A percentile compares a stretch with the other conserved stretches of the same genome.
These are phyloP conservation scores for Neonectria hederae DNA, from an alignment of 2,329 filamentous ascomycete genomes.

Conservation along the genomic window DNA sequence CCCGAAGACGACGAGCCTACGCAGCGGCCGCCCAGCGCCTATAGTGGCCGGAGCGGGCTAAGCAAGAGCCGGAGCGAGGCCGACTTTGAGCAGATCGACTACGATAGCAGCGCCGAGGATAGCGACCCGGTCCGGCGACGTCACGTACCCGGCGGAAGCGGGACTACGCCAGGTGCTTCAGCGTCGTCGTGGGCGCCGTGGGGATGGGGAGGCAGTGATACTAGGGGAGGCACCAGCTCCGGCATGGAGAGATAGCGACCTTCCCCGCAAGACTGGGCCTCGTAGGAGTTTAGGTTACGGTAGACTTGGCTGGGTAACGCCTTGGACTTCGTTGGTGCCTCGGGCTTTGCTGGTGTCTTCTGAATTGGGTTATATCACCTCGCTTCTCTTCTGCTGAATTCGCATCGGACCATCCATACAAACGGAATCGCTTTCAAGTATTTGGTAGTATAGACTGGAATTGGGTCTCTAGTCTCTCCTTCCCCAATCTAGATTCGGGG, in stretches of 20 bases:
- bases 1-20: slow-evolving; percentile 47
- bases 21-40: slow-evolving; percentile 58
- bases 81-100: slow-evolving; percentile 90
- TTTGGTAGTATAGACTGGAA: slow-evolving; percentile 18
- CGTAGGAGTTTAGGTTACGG: slow-evolving; percentile 44
- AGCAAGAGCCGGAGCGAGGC: slow-evolving; percentile 86
- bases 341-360: not conserved
- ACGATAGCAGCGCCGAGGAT: slow-evolving; percentile 72
- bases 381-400: not conserved
- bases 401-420: not conserved
- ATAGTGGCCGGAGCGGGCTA: slow-evolving; percentile 64
- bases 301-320: slow-evolving; percentile 32
- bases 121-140: slow-evolving; percentile 51
- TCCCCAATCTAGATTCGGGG: slow-evolving; percentile 3
- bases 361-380: not conserved
- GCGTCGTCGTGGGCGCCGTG: slow-evolving; percentile 58
- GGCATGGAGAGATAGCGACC: slow-evolving; percentile 51
- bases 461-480: slow-evolving; percentile 5
- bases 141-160: slow-evolving; percentile 36
- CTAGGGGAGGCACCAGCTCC: slow-evolving; percentile 45
- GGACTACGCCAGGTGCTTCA: slow-evolving; percentile 45
- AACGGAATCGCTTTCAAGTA: slow-evolving; percentile 6
- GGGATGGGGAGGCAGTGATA: slow-evolving; percentile 51
- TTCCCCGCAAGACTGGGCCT: slow-evolving; percentile 30
- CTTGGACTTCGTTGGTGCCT: not conserved